phyloP scores from a whole-genome alignment of 73 alveolate species.

The Durusdinium trenchii region DNA sequence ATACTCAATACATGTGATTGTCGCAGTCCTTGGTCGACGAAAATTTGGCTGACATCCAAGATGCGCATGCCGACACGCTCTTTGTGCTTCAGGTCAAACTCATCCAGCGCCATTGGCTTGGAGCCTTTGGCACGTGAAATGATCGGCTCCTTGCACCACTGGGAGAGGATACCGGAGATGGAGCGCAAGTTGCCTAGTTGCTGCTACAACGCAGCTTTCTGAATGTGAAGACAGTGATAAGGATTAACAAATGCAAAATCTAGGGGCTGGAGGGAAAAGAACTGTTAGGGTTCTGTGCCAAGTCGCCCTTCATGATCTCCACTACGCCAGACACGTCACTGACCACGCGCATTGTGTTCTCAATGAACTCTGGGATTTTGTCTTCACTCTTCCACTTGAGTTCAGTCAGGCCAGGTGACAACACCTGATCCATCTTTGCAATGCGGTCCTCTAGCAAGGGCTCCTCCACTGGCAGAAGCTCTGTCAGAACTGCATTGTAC shows the following conservation, averaged over 20 bases:
- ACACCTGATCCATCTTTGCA: slow-evolving; percentile 98
- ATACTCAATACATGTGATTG: too few relatives aligned
- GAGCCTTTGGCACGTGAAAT: slow-evolving; percentile 96
- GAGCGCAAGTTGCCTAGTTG: slow-evolving; percentile 93
- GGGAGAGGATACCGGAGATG: slow-evolving; percentile 84
- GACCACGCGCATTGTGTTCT: slow-evolving; percentile 83
- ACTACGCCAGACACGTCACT: slow-evolving; percentile 94
- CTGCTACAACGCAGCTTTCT: not conserved
- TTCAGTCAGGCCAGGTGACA: slow-evolving; percentile 99
- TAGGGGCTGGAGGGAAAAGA: not conserved
- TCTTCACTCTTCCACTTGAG: slow-evolving; percentile 98
- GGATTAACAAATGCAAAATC: too few relatives aligned
- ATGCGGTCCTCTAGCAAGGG: slow-evolving; percentile 99
- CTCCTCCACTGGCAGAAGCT: slow-evolving; percentile 99
- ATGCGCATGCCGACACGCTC: slow-evolving; percentile 95
- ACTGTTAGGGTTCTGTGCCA: not conserved
- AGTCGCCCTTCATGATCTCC: slow-evolving; percentile 94
- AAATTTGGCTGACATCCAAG: slow-evolving; percentile 15
- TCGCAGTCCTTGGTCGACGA: too few relatives aligned
- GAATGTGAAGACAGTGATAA: not conserved
- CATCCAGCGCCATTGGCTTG: slow-evolving; percentile 99
- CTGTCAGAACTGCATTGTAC: slow-evolving; percentile 99
- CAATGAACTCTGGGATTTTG: slow-evolving; percentile 94
- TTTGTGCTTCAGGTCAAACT: slow-evolving; percentile 98
- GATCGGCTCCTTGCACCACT: slow-evolving; percentile 96